Conservation (phyloP, 2,329 filamentous ascomycete species). For the Gaeumannomyces sp. region DNA sequence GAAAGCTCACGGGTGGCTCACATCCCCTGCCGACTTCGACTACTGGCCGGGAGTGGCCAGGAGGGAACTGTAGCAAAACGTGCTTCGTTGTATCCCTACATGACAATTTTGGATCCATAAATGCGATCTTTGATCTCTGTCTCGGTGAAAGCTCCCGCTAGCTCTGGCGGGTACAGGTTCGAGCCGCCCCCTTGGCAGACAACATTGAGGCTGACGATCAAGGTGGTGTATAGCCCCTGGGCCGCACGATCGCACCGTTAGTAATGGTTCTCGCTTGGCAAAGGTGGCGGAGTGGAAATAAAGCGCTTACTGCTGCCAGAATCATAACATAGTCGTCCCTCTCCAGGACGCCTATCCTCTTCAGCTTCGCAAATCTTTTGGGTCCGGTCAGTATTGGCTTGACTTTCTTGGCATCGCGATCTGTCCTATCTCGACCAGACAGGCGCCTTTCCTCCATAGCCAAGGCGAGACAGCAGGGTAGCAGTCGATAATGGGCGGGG, state of each 20-base stretch:
- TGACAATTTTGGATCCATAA: constrained; percentile 36
- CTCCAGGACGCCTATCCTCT: constrained; percentile 8
- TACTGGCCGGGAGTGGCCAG: no score
- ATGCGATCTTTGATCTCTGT: constrained; percentile 34
- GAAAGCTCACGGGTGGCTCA: no score
- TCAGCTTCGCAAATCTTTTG: constrained; percentile 5
- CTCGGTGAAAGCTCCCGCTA: constrained; percentile 28
- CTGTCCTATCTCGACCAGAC: background rate
- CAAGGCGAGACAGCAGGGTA: no score
- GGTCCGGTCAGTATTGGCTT: background rate
- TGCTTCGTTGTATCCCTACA: constrained; percentile 14
- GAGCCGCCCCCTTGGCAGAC: constrained; percentile 34
- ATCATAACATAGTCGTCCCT: constrained; percentile 16
- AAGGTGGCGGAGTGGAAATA: background rate
- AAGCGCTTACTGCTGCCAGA: constrained; percentile 6
- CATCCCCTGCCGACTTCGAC: background rate
- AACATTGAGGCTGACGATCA: constrained; percentile 35
- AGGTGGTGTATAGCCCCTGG: constrained; percentile 27
- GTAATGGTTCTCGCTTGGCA: background rate
- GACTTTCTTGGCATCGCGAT: background rate
- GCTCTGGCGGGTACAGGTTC: constrained; percentile 33
- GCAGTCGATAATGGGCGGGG: background rate
- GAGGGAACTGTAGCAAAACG: background rate
- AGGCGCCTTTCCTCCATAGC: background rate
- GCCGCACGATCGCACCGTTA: background rate